Conservation (phyloP, 2,329 filamentous ascomycete genomes). For the Xylaria sp. region DNA sequence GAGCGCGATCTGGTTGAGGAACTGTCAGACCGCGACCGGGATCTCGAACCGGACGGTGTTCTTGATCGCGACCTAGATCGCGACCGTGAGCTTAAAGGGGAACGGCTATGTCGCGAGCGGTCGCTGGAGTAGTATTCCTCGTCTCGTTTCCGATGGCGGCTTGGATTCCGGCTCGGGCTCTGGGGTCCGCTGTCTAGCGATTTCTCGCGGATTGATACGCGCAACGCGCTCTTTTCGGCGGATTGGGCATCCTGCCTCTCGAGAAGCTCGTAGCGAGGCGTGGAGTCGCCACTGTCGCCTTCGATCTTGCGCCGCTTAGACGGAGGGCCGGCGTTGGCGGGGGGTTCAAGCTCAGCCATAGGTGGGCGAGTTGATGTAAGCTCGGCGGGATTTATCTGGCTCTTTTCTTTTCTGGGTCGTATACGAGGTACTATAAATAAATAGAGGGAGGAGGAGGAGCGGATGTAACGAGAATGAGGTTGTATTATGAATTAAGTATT, state of each 20-base stretch:
- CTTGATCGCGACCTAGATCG: conserved; percentile 36
- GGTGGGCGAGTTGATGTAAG: conserved; percentile 14
- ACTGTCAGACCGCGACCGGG: conserved; percentile 26
- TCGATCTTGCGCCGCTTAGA: conserved; percentile 56
- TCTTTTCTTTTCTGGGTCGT: neutral
- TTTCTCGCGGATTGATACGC: conserved; percentile 49
- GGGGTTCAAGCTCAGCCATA: conserved; percentile 48
- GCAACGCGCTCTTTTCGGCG: conserved; percentile 36
- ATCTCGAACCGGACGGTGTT: conserved; percentile 34
- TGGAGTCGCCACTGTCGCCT: conserved; percentile 55
- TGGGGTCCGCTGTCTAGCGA: conserved; percentile 42
- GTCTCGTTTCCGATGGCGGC: conserved; percentile 43
- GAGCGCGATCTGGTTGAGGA: conserved; percentile 26
- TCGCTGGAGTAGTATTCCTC: conserved; percentile 48
- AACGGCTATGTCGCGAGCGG: conserved; percentile 45
- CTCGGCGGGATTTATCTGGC: too few relatives aligned
- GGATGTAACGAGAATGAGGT: neutral
- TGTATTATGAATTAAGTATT: neutral
- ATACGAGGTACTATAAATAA: conserved; percentile 8
- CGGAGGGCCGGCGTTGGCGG: conserved; percentile 49
- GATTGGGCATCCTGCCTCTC: conserved; percentile 52
- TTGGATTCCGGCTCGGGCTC: conserved; percentile 40
- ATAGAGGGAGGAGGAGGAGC: conserved; percentile 8
- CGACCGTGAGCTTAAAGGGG: conserved; percentile 43
- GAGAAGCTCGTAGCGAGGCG: conserved; percentile 58